A percentile compares a stretch with the other conserved stretches of the same genome.
Evolutionary conservation across 352 stramenopile genomes (phyloP).

Genomic region (Phytopythium aichiense): DNA sequence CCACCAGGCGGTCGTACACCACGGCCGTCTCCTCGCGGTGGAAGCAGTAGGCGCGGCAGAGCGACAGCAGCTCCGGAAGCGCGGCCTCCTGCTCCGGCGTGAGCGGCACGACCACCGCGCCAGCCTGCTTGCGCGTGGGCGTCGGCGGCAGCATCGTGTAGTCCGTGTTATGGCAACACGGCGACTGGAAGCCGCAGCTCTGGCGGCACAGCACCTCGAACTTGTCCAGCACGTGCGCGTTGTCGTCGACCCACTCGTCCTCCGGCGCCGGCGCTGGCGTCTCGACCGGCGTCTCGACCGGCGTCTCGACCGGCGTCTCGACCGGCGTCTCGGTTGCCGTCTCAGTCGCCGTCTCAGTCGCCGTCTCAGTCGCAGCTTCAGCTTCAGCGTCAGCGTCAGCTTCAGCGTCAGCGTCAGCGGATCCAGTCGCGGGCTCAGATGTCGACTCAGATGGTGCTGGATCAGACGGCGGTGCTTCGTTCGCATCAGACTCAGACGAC

Average conservation of each 20-base stretch:
- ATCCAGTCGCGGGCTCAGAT: background rate
- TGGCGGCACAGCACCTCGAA: conserved; percentile 52
- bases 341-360: background rate
- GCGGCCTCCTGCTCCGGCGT: conserved; percentile 15
- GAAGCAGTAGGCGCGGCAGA: conserved; percentile 33
- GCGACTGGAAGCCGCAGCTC: conserved; percentile 57
- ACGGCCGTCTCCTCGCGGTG: conserved; percentile 21
- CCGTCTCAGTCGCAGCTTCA: background rate
- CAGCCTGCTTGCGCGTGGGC: conserved; percentile 6
- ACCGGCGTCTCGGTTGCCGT: background rate
- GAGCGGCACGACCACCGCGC: conserved; percentile 10
- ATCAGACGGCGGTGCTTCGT: background rate
- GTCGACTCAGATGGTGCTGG: background rate
- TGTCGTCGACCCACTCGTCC: conserved; percentile 19
- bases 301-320: background rate
- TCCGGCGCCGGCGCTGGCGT: background rate
- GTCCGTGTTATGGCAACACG: conserved; percentile 50
- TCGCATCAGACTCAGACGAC: background rate
- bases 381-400: background rate
- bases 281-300: background rate
- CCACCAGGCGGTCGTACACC: conserved; percentile 34
- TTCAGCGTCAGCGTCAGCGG: background rate
- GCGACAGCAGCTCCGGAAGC: conserved; percentile 16
- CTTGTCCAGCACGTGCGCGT: conserved; percentile 50
- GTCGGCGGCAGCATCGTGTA: conserved; percentile 47